These are phyloP conservation scores for Penicillium odoratum DNA, from an alignment of 495 filamentous ascomycete species.

Conservation along the genomic window DNA sequence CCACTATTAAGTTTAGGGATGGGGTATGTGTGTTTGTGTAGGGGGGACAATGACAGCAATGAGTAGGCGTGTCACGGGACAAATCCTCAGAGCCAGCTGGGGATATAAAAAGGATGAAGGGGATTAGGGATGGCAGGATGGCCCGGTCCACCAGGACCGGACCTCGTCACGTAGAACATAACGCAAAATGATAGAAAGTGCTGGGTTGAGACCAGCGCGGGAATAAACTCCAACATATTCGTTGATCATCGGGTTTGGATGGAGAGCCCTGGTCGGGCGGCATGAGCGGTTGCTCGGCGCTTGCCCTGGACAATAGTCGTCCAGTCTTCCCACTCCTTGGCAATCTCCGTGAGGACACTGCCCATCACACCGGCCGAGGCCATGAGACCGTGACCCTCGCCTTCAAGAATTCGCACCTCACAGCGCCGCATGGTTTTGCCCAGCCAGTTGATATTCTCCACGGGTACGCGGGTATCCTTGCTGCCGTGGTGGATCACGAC, in stretches of 20 bases:
- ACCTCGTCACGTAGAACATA: slow-evolving; percentile 1
- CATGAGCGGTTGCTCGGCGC: slow-evolving; percentile 33
- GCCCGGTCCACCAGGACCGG: slow-evolving; percentile 10
- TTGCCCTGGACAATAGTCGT: slow-evolving; percentile 59
- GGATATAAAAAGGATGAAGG: slow-evolving; percentile 8
- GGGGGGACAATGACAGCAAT: background rate
- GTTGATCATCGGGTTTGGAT: slow-evolving; percentile 16
- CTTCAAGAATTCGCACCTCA: slow-evolving; percentile 87
- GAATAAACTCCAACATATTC: background rate
- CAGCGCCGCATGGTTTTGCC: slow-evolving; percentile 90
- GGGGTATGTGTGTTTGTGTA: slow-evolving; percentile 6
- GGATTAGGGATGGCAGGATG: slow-evolving; percentile 10
- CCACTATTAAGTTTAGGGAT: slow-evolving; percentile 26
- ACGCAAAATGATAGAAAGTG: slow-evolving; percentile 5
- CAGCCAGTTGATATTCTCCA: slow-evolving; percentile 94
- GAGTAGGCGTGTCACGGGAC: background rate
- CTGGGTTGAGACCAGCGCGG: background rate
- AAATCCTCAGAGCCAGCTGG: slow-evolving; percentile 35
- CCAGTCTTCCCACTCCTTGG: slow-evolving; percentile 95
- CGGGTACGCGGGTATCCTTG: slow-evolving; percentile 86
- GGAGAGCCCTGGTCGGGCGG: slow-evolving; percentile 24
- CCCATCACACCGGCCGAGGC: slow-evolving; percentile 92
- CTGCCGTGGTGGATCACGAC: slow-evolving; percentile 94
- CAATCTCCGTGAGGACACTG: slow-evolving; percentile 87
- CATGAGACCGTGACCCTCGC: slow-evolving; percentile 96